These are phyloP conservation scores for Sphagnum contortum DNA, from an alignment of 225 moss, liverwort and hornwort genomes.

Conservation along the genomic window DNA sequence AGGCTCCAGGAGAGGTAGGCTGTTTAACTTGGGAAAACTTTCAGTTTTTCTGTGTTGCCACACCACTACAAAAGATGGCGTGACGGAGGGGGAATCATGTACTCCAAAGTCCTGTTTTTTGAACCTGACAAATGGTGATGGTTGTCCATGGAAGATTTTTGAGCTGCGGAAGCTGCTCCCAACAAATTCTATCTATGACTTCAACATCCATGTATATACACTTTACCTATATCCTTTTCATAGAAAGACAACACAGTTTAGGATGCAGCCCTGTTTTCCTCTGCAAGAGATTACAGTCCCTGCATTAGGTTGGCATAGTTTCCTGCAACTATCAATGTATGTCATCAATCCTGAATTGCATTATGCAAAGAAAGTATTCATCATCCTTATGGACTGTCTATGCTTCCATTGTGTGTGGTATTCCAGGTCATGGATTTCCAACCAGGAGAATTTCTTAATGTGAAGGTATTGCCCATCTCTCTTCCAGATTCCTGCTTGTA, in stretches of 20 bases:
- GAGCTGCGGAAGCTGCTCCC: conserved; percentile 87
- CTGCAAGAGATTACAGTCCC: not conserved
- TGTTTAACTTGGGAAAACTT: not conserved
- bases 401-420: no score
- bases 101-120: not conserved
- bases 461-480: conserved; percentile 41
- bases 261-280: not conserved
- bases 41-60: not conserved
- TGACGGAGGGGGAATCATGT: not conserved
- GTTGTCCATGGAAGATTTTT: conserved; percentile 40
- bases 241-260: not conserved
- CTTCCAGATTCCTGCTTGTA: not conserved
- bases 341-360: no score
- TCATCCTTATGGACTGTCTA: no score
- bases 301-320: not conserved
- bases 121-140: not conserved
- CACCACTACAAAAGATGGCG: no score
- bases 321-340: no score
- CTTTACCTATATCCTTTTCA: not conserved
- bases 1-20: conserved; percentile 83
- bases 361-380: no score
- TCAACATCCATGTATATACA: conserved; percentile 80
- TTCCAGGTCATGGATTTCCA: conserved; percentile 96
- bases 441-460: conserved; percentile 91
- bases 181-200: conserved; percentile 66